Conservation (phyloP, 305 asterid genomes). For the Fraxinus latifolia region DNA sequence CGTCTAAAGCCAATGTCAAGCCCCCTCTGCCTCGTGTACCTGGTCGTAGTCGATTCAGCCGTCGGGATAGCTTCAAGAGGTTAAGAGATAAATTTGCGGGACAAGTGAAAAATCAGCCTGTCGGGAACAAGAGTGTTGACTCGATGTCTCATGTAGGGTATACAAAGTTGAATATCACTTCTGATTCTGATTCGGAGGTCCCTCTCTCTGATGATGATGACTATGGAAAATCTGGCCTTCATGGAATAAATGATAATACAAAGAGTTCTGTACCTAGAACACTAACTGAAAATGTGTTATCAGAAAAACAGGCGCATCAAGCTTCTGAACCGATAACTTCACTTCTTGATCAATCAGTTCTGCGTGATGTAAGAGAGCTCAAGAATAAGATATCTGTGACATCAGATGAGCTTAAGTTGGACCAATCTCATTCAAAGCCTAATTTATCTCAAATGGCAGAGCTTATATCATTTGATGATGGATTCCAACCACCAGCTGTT, state of each 20-base stretch:
- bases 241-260: slow-evolving; percentile 14
- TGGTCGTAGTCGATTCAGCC: slow-evolving; percentile 60
- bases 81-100: slow-evolving; percentile 58
- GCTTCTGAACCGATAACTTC: slow-evolving; percentile 28
- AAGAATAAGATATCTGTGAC: slow-evolving; percentile 20
- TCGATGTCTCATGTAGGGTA: slow-evolving; percentile 65
- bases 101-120: slow-evolving; percentile 28
- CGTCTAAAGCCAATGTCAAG: slow-evolving; percentile 67
- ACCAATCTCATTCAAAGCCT: slow-evolving; percentile 26
- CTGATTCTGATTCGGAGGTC: slow-evolving; percentile 84
- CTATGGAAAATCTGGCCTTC: slow-evolving; percentile 31
- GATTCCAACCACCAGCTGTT: slow-evolving; percentile 19
- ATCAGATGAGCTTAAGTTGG: slow-evolving; percentile 34
- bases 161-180: slow-evolving; percentile 62
- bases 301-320: slow-evolving; percentile 23
- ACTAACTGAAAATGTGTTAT: slow-evolving; percentile 20
- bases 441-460: slow-evolving; percentile 30
- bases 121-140: slow-evolving; percentile 27
- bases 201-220: slow-evolving; percentile 71
- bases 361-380: slow-evolving; percentile 28
- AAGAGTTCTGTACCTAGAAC: slow-evolving; percentile 19
- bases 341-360: slow-evolving; percentile 35
- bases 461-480: slow-evolving; percentile 34
- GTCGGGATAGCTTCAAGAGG: slow-evolving; percentile 65
- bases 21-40: slow-evolving; percentile 79